These are phyloP conservation scores for Oenanthe sinensis DNA, from an alignment of 129 eudicot genomes.

Conservation along the genomic window DNA sequence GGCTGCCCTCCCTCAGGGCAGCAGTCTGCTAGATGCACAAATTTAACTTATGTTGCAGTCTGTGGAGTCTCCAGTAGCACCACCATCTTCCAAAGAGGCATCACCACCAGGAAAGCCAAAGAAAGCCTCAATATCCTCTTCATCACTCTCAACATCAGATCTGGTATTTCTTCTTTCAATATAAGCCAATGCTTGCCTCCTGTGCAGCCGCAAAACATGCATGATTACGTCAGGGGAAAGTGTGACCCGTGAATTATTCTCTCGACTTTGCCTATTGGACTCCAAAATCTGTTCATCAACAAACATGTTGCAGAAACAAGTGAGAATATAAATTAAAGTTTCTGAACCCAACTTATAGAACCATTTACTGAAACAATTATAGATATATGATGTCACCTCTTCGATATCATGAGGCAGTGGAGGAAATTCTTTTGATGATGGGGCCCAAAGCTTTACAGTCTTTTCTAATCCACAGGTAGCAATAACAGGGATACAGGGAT, in stretches of 20 bases:
- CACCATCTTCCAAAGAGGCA: slow-evolving; percentile 39
- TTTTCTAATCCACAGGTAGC: slow-evolving; percentile 76
- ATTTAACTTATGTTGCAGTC: slow-evolving; percentile 57
- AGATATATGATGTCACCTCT: slow-evolving; percentile 40
- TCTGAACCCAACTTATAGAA: neutral
- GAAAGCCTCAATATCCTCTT: slow-evolving; percentile 39
- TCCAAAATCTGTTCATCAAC: slow-evolving; percentile 42
- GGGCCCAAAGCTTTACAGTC: slow-evolving; percentile 70
- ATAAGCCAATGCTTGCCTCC: slow-evolving; percentile 72
- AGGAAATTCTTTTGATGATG: slow-evolving; percentile 31
- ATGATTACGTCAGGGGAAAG: slow-evolving; percentile 71
- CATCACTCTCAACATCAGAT: slow-evolving; percentile 48
- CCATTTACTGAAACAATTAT: neutral
- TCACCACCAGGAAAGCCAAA: slow-evolving; percentile 48
- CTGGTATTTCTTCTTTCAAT: slow-evolving; percentile 50
- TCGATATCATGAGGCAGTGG: slow-evolving; percentile 57
- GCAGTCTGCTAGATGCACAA: neutral
- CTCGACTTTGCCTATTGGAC: slow-evolving; percentile 58
- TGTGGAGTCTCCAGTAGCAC: slow-evolving; percentile 29
- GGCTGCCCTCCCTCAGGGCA: too few relatives aligned
- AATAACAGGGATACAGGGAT: slow-evolving; percentile 59
- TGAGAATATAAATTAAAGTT: neutral
- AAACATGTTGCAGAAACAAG: neutral
- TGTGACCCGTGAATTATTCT: slow-evolving; percentile 60
- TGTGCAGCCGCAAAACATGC: slow-evolving; percentile 79